A percentile compares a stretch with the other conserved stretches of the same genome.
These are phyloP conservation scores for Apiotrichum laibachii DNA, from an alignment of 1,284 basidiomycete species.

Conservation along the genomic window DNA sequence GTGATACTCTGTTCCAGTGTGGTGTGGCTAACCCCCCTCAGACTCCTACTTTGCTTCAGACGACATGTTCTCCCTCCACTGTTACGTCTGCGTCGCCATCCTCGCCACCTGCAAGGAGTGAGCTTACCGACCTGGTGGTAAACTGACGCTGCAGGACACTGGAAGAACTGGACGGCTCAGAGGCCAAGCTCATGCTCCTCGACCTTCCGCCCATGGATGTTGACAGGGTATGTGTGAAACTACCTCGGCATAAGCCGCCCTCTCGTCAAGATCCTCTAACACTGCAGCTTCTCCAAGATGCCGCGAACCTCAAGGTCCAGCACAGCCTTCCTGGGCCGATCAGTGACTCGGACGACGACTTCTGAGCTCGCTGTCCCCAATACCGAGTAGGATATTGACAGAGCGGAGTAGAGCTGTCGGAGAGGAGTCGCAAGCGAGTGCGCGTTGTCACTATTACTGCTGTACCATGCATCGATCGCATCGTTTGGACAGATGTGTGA, in stretches of 20 bases:
- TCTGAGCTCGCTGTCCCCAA: neutral
- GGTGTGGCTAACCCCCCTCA: constrained; percentile 9
- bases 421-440: neutral
- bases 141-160: constrained; percentile 22
- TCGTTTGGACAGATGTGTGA: neutral
- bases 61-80: constrained; percentile 48
- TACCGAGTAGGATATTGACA: neutral
- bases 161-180: constrained; percentile 48
- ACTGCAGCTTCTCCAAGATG: constrained; percentile 41
- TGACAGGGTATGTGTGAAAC: constrained; percentile 34
- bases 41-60: constrained; percentile 47
- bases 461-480: constrained; percentile 1
- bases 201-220: constrained; percentile 49
- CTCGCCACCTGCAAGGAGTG: constrained; percentile 48
- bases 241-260: neutral
- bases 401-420: neutral
- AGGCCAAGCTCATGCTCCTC: constrained; percentile 48
- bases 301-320: constrained; percentile 39
- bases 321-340: constrained; percentile 36
- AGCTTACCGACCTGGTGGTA: constrained; percentile 8
- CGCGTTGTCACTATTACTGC: neutral
- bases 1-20: no score
- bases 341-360: constrained; percentile 16
- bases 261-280: neutral
- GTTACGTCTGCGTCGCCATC: constrained; percentile 49